Base-by-base conservation (phyloP, 495 filamentous ascomycete species). In the Pyronema domesticum region DNA sequence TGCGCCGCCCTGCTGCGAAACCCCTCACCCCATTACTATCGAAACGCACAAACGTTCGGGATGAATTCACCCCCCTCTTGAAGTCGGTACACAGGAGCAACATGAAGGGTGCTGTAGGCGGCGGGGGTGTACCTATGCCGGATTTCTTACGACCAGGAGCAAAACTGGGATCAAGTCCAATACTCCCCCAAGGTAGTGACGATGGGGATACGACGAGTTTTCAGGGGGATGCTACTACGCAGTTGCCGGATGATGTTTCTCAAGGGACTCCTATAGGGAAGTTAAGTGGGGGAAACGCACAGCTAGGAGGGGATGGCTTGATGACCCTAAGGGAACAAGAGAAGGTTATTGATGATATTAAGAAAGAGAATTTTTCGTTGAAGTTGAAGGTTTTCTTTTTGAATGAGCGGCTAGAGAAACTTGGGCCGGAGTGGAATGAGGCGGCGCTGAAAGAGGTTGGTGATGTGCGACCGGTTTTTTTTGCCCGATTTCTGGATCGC, bases 271-370 rank as follows among this genome's bases (percentile, higher is more conserved):
- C 23, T 1, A 30, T 30, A 2, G 23, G 23, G 23, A 30, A 30
- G 37, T 77, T 54, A 2, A 72, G 69, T 37, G 77, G 62, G 3
- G 54, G 55, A 33, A 48, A 75, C 43, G 82, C 77, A 2, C 75
- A 82, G 1, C 67, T 94, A 33, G 76, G 83, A 39, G 76, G 81
- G 46, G 77, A 82, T 57, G 88, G 86, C n/a, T 93, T 94, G 58
- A 74, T 93, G 61, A 89, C 89, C 4, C 70, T 98, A 48, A 80
- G 88, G 45, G 91, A 98, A 62, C 91, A 98, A 68, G 93, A 96
- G 62, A 84, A 85, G 58, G 85, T 80, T 54, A 89, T 98, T 60
- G 86, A 94, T 68, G 84, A 82, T 63, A 87, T 96, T 57, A 86
- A 96, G 66, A 98, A 96, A 70, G 83, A 87, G 58, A 87, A 87